A percentile compares a stretch with the other conserved stretches of the same genome.
Conservation (phyloP, 805 yeast genomes). For the Ogataea ramenticola region DNA sequence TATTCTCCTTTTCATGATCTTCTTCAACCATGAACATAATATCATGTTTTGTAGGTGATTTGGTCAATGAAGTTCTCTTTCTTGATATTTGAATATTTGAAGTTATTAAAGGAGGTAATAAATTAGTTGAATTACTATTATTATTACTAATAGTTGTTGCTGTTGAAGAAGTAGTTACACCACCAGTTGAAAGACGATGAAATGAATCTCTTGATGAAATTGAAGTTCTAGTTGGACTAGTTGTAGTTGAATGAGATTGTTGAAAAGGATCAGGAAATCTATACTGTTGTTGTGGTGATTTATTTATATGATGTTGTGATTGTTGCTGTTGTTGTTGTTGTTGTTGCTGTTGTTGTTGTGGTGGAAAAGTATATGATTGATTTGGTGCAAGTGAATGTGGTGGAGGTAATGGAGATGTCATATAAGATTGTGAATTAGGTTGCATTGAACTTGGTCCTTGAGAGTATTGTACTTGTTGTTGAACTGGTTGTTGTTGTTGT, state of each 20-base stretch:
- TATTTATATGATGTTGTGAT: too few relatives aligned
- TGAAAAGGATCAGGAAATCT: neutral
- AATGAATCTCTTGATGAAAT: too few relatives aligned
- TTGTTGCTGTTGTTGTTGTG: too few relatives aligned
- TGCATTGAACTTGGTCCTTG: too few relatives aligned
- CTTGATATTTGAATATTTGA: slow-evolving; percentile 1
- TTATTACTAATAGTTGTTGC: neutral
- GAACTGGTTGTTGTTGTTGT: neutral
- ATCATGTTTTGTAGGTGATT: neutral
- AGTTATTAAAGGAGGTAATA: too few relatives aligned
- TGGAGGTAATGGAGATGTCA: neutral
- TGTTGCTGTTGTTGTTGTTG: too few relatives aligned
- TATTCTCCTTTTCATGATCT: neutral
- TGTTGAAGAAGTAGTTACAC: too few relatives aligned
- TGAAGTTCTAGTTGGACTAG: too few relatives aligned
- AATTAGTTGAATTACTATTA: neutral
- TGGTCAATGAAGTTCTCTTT: neutral
- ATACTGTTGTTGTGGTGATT: slow-evolving; percentile 3
- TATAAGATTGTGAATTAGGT: too few relatives aligned
- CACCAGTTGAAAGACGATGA: too few relatives aligned
- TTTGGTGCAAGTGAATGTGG: slow-evolving; percentile 8
- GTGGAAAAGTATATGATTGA: slow-evolving; percentile 6
- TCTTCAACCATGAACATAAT: neutral
- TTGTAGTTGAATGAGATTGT: neutral
- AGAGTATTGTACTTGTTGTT: neutral